Base-by-base conservation (phyloP, 2,329 filamentous ascomycete species). In the Apiospora malaysiana region DNA sequence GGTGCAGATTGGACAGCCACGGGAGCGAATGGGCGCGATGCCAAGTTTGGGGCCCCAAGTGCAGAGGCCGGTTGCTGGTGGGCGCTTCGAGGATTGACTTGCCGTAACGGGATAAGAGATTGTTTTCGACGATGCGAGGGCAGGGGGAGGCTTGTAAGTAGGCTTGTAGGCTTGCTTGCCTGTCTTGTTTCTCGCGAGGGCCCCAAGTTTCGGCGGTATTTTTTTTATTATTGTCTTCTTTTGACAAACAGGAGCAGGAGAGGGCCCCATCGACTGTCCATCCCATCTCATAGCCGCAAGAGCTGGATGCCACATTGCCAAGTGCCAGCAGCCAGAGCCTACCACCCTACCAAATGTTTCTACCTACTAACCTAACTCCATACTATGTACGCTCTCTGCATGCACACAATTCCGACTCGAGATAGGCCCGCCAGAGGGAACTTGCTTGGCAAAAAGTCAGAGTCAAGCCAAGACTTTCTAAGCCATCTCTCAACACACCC, bases 21-120 rank as follows among this genome's bases (percentile, higher is more conserved):
- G 56, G 56, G 56, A 63, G 56, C 56, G 56, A 63, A 63, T 63
- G 56, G 56, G 56, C 56, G 56, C 56, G 56, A 63, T 63, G 56
- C 56, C 56, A 63, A 63, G 56, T 40, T 63, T 63, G 56, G 56
- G 56, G 56, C 56, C 56, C 56, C 56, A 63, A 63, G 56, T 63
- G 56, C 56, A 63, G 32, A n/a, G 32, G 56, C 56, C 56, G n/a
- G 56, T 23, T 5, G 56, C 8, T 63, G 56, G 56, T 40, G 32
- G 32, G 56, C 56, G 56, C 56, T 63, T 63, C 56, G 9, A 63
- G 56, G 56, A 21, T 40, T 63, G 56, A 63, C 56, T 63, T 63
- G 56, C 56, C 56, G 56, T 18, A 63, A 63, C 32, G 56, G 56
- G 56, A 63, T 23, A 63, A 63, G 56, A 63, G 56, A 63, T 63